These are phyloP conservation scores for Eruca vesicaria DNA, from an alignment of 441 rosid genomes.

Conservation along the genomic window DNA sequence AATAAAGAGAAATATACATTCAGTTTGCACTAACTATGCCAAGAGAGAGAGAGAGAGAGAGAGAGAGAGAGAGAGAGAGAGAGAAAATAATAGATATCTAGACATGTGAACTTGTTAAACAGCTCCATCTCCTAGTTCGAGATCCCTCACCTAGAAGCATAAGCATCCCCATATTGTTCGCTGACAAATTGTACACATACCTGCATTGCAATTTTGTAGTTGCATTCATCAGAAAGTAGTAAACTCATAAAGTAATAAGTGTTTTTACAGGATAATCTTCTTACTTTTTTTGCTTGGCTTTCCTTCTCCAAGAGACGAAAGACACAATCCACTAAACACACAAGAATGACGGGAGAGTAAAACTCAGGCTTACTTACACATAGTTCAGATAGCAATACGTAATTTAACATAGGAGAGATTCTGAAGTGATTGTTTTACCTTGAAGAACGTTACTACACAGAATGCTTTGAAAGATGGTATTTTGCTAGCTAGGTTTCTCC, in stretches of 20 bases:
- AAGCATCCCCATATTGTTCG: conserved; percentile 71
- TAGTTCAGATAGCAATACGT: too few relatives aligned
- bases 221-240: background rate
- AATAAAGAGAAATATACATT: conserved; percentile 18
- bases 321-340: conserved; percentile 68
- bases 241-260: background rate
- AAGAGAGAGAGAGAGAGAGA: too few relatives aligned
- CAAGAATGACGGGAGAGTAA: too few relatives aligned
- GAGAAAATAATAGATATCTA: background rate
- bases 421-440: conserved; percentile 53
- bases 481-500: conserved; percentile 44
- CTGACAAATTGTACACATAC: conserved; percentile 57
- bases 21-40: conserved; percentile 22
- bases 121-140: conserved; percentile 64
- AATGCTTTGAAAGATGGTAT: conserved; percentile 47
- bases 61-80: too few relatives aligned
- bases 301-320: conserved; percentile 76
- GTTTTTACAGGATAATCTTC: conserved; percentile 11
- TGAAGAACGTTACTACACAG: conserved; percentile 61
- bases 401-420: background rate
- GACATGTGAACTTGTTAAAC: conserved; percentile 68
- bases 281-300: conserved; percentile 77
- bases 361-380: too few relatives aligned
- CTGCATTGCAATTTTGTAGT: conserved; percentile 41
- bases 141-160: conserved; percentile 78